These are phyloP conservation scores for Tripterygium wilfordii DNA, from an alignment of 177 flowering plant species.

Conservation along the genomic window DNA sequence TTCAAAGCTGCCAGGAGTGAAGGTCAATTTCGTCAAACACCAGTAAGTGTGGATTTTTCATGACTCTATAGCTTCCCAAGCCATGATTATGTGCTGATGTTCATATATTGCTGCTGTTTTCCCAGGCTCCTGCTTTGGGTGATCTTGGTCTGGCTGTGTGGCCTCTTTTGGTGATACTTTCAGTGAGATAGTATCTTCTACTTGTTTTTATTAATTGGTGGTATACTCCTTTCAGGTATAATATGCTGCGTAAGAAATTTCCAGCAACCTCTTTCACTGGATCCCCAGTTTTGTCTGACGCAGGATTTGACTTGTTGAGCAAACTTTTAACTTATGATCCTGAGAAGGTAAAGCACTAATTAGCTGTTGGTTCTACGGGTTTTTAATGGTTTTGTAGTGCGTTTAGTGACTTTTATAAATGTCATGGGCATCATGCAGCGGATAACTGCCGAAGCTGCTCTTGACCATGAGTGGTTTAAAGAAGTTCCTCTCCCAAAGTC, in stretches of 20 bases:
- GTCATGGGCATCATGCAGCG: no score
- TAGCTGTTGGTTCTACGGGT: background rate
- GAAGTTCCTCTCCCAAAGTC: constrained; percentile 95
- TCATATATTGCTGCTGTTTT: constrained; percentile 56
- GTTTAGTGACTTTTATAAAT: background rate
- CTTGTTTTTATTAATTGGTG: constrained; percentile 27
- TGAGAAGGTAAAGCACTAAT: constrained; percentile 46
- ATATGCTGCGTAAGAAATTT: constrained; percentile 70
- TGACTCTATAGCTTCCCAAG: background rate
- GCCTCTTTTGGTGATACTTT: constrained; percentile 48
- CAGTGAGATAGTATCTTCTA: constrained; percentile 3
- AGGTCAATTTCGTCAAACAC: constrained; percentile 55
- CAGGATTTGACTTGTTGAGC: constrained; percentile 89
- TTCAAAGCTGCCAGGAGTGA: constrained; percentile 48
- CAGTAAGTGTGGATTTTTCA: constrained; percentile 27
- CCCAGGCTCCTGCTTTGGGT: constrained; percentile 96
- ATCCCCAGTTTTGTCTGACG: constrained; percentile 81
- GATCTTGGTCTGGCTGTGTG: constrained; percentile 76
- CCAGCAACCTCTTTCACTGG: constrained; percentile 92
- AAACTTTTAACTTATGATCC: constrained; percentile 89
- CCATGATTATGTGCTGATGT: constrained; percentile 11
- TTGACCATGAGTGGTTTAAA: constrained; percentile 89
- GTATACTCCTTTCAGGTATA: constrained; percentile 54
- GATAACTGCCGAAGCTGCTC: constrained; percentile 82
- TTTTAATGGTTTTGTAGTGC: background rate